These are phyloP conservation scores for Lactuca sativa DNA, from an alignment of 129 eudicot species.

Conservation along the genomic window DNA sequence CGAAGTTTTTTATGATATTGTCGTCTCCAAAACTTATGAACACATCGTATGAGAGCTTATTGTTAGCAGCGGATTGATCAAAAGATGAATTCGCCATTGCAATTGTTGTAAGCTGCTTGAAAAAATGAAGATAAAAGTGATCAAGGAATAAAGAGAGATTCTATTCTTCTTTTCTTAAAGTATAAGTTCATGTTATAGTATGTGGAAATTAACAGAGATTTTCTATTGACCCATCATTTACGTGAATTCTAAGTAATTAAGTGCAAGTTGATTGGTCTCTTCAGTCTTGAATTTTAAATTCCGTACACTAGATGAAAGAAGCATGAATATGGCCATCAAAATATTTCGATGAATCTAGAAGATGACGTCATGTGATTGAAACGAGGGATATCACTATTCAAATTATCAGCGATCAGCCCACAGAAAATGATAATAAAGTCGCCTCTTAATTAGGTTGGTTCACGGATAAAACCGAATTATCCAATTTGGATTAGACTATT, in stretches of 20 bases:
- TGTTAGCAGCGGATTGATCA: slow-evolving; percentile 12
- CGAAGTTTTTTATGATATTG: slow-evolving; percentile 24
- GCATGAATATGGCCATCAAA: neutral
- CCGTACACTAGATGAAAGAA: neutral
- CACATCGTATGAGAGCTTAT: slow-evolving; percentile 32
- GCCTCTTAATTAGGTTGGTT: too few relatives aligned
- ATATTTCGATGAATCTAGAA: neutral
- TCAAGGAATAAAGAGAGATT: neutral
- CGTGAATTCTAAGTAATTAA: neutral
- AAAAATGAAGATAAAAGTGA: neutral
- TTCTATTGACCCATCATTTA: neutral
- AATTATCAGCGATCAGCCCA: too few relatives aligned
- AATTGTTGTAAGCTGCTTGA: neutral
- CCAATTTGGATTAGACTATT: too few relatives aligned
- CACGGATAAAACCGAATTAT: too few relatives aligned
- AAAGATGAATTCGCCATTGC: slow-evolving; percentile 14
- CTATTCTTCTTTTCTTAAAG: neutral
- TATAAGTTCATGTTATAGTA: neutral
- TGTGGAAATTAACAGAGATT: neutral
- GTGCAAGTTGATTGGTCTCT: neutral
- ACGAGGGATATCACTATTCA: too few relatives aligned
- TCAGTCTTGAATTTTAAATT: neutral
- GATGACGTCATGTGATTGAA: neutral
- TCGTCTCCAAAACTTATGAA: slow-evolving; percentile 32
- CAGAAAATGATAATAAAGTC: too few relatives aligned